These are phyloP conservation scores for Boletus bicolor DNA, from an alignment of 768 basidiomycete species.

Conservation along the genomic window DNA sequence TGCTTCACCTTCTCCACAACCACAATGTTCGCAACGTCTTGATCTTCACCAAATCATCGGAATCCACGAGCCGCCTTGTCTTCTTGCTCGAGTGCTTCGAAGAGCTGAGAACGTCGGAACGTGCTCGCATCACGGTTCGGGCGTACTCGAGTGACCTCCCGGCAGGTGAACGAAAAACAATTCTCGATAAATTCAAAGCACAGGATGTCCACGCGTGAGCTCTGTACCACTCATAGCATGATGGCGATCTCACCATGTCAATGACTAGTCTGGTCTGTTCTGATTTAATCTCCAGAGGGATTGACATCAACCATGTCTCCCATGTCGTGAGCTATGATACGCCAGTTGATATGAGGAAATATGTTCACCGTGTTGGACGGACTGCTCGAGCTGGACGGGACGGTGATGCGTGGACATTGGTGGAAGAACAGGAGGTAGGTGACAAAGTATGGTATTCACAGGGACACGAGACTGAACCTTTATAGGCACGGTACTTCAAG, in stretches of 20 bases:
- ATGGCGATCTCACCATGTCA: constrained; percentile 3
- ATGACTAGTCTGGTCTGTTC: constrained; percentile 85
- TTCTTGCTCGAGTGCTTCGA: constrained; percentile 81
- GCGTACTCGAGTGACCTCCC: constrained; percentile 89
- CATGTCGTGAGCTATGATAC: constrained; percentile 96
- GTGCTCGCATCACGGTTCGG: constrained; percentile 42
- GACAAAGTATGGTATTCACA: not conserved
- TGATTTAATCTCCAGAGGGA: constrained; percentile 92
- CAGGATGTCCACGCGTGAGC: constrained; percentile 82
- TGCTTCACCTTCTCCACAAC: constrained; percentile 80
- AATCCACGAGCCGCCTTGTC: constrained; percentile 82
- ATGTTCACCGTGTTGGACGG: constrained; percentile 94
- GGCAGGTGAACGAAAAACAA: constrained; percentile 63
- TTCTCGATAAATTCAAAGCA: constrained; percentile 78
- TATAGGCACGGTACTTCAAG: constrained; percentile 85
- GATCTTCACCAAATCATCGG: constrained; percentile 96
- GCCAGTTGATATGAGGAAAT: constrained; percentile 97
- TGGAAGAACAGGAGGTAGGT: constrained; percentile 87
- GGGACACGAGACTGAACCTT: not conserved
- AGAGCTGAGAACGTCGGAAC: constrained; percentile 34
- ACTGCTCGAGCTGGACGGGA: constrained; percentile 89
- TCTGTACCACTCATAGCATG: not conserved
- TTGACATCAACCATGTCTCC: constrained; percentile 88
- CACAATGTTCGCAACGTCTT: constrained; percentile 64
- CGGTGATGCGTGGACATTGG: constrained; percentile 91